Percentiles rank a stretch among this genome's conserved stretches.
Conservation (phyloP, 768 basidiomycete species). For the Tremella yokohamensis region DNA sequence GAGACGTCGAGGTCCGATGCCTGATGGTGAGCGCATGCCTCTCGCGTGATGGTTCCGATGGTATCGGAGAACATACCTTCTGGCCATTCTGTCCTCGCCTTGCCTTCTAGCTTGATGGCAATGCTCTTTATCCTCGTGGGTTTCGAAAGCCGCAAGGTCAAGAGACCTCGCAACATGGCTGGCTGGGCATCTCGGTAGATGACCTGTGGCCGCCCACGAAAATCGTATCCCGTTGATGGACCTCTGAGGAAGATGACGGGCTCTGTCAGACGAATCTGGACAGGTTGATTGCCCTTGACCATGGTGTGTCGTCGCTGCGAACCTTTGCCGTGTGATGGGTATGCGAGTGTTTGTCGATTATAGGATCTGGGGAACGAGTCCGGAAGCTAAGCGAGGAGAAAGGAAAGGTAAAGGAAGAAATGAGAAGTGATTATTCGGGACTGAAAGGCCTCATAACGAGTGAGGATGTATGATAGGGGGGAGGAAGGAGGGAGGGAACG, state of each 20-base stretch:
- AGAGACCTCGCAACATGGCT: constrained; percentile 64
- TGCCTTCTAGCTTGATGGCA: constrained; percentile 72
- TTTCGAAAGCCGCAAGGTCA: constrained; percentile 65
- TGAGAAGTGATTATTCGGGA: too few species aligned
- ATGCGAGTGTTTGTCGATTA: too few species aligned
- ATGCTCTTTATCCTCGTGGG: constrained; percentile 83
- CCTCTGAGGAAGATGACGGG: constrained; percentile 67
- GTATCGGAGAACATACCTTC: constrained; percentile 62
- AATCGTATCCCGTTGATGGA: constrained; percentile 50
- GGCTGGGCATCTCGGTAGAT: constrained; percentile 54
- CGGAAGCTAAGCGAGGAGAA: not conserved
- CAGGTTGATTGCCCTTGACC: constrained; percentile 38
- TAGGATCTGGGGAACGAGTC: too few species aligned
- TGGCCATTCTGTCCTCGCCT: constrained; percentile 69
- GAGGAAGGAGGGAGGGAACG: too few species aligned
- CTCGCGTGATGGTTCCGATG: not conserved
- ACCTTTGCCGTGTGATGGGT: too few species aligned
- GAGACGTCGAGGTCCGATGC: constrained; percentile 66
- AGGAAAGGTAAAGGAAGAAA: not conserved
- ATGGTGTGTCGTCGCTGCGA: constrained; percentile 12
- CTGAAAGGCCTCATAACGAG: too few species aligned
- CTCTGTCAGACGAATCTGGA: constrained; percentile 64
- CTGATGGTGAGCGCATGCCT: constrained; percentile 37
- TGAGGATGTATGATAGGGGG: too few species aligned
- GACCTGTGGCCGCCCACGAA: constrained; percentile 46